Base-by-base conservation (phyloP, 2,329 filamentous ascomycete genomes). In the Fusarium buxicola region DNA sequence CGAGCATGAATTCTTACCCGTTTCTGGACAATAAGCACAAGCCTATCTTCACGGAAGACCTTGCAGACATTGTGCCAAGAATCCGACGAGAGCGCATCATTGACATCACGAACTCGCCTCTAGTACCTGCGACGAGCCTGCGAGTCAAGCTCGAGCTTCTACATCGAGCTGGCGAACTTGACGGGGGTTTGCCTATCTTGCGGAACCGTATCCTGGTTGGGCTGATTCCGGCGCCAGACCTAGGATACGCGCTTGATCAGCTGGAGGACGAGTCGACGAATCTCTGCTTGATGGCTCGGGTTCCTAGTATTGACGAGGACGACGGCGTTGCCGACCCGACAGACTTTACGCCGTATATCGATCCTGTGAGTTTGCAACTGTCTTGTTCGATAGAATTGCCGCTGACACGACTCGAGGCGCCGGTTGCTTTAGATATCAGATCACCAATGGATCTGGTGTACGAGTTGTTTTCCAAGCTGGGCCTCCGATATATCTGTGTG, bases 11-110 rank as follows among this genome's bases (percentile, higher is more conserved):
- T 76, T 91, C 92, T 3, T 99, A 98, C 66, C 95, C 95, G 0
- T 97, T 96, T 79, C 85, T 99, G n/a, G 93, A 97, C 77, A 96
- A 96, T 78, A 98, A 97, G 75, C 87, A 94, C 60, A 93, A 96
- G 67, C 94, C 94, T 1, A 83, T 96, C 15, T 97, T 97, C 75
- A 96, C 94, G 1, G 89, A 91, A 1, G 91, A 96, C 51, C 84
- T 99, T 1, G 91, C 89, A 12, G 94, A 97, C 62, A 95, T 99
- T 53, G 89, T 94, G 0, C 88, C 91, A 2, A 88, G 89, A 6
- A 81, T 91, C 5, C 89, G 92, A 12, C 86, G 85, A 46, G 88
- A 93, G 72, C 86, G 93, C 49, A 81, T 94, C 52, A 97, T 99
- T 65, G 94, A 99, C 73, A 94, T 98, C 52, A 92, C 91, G 1